These are phyloP conservation scores for Leccinum obscurum DNA, from an alignment of 768 basidiomycete species.

Conservation along the genomic window DNA sequence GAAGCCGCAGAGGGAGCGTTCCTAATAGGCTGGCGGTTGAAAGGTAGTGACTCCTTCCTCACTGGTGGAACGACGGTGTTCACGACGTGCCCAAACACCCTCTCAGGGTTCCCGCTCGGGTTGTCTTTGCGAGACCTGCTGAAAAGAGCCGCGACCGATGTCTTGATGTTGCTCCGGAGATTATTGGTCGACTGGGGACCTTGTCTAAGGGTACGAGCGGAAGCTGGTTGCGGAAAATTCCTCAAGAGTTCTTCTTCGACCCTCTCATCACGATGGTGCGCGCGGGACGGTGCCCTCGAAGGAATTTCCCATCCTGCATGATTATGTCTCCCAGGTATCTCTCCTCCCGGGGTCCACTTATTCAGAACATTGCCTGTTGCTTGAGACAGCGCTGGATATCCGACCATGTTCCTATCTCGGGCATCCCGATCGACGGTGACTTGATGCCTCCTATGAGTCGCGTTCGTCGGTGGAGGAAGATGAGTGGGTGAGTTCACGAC, in stretches of 20 bases:
- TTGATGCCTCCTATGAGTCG: background rate
- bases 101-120: conserved; percentile 2
- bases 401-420: background rate
- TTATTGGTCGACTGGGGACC: conserved; percentile 4
- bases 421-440: background rate
- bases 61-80: conserved; percentile 10
- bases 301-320: conserved; percentile 5
- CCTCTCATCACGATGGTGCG: background rate
- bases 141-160: conserved; percentile 6
- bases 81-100: conserved; percentile 20
- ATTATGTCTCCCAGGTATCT: background rate
- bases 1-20: background rate
- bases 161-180: conserved; percentile 7
- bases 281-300: background rate
- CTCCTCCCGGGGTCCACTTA: conserved; percentile 6
- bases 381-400: conserved; percentile 21
- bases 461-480: background rate
- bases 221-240: too few relatives aligned
- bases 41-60: conserved; percentile 20
- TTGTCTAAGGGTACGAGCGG: conserved; percentile 11
- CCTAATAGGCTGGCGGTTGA: background rate
- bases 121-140: background rate
- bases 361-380: conserved; percentile 13
- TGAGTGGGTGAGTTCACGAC: background rate
- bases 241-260: conserved; percentile 4